A percentile compares a stretch with the other conserved stretches of the same genome.
Evolutionary conservation across 2,329 filamentous ascomycete genomes (phyloP).

Genomic region (Aspergillus tamarii): DNA sequence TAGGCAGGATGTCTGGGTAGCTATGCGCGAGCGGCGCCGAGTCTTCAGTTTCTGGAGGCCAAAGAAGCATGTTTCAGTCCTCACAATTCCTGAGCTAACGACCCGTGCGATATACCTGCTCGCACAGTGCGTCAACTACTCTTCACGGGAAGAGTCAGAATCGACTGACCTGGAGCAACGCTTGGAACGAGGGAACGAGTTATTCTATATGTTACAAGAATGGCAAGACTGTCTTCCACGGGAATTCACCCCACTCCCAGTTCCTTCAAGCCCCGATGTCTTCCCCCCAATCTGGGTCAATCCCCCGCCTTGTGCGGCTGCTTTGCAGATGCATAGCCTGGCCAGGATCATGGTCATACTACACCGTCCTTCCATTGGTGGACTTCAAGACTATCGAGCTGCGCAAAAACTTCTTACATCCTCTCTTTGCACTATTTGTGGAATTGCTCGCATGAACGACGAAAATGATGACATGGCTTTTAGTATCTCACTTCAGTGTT

Average conservation of each 20-base stretch:
- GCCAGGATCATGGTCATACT: constrained; percentile 58
- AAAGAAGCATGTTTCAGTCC: constrained; percentile 50
- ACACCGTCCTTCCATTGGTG: constrained; percentile 55
- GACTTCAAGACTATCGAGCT: constrained; percentile 50
- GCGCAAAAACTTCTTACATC: constrained; percentile 26
- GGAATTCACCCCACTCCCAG: constrained; percentile 48
- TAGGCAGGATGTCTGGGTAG: constrained; percentile 68
- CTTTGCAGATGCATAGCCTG: constrained; percentile 57
- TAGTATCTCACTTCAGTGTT: constrained; percentile 28
- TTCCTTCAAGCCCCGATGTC: constrained; percentile 28
- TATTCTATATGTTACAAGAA: constrained; percentile 55
- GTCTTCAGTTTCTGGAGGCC: constrained; percentile 64
- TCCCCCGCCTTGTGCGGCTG: constrained; percentile 51
- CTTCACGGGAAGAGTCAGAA: constrained; percentile 55
- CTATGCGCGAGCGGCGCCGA: constrained; percentile 60
- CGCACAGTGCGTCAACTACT: constrained; percentile 62
- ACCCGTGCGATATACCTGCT: constrained; percentile 58
- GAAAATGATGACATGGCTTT: constrained; percentile 25
- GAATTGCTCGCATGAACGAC: constrained; percentile 28
- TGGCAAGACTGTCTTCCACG: constrained; percentile 51
- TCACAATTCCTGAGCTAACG: constrained; percentile 59
- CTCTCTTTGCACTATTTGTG: constrained; percentile 31
- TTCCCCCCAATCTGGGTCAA: constrained; percentile 58
- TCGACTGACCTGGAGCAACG: constrained; percentile 46
- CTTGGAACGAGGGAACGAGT: constrained; percentile 50